A percentile compares a stretch with the other conserved stretches of the same genome.
These are phyloP conservation scores for Tricholoma flavovirens DNA, from an alignment of 768 basidiomycete genomes.

Conservation along the genomic window DNA sequence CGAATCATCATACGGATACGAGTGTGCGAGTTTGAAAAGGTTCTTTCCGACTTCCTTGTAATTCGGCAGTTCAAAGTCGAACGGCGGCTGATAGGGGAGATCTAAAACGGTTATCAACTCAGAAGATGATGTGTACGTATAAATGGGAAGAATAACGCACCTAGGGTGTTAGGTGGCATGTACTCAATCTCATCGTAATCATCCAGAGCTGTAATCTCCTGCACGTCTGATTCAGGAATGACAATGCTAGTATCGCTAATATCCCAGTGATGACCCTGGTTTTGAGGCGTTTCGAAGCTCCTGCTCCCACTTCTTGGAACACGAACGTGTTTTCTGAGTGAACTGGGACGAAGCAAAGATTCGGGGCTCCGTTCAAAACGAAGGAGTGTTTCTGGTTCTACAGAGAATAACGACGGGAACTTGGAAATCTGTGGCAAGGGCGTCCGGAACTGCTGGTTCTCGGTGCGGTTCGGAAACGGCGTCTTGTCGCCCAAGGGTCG, in stretches of 20 bases:
- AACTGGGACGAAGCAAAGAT: conserved; percentile 56
- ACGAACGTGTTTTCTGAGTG: conserved; percentile 58
- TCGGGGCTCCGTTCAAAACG: conserved; percentile 28
- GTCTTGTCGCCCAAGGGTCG: conserved; percentile 72
- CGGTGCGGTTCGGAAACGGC: conserved; percentile 62
- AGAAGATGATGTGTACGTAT: conserved; percentile 4
- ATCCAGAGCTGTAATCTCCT: conserved; percentile 23
- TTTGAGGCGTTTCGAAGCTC: conserved; percentile 61
- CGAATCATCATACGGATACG: conserved; percentile 26
- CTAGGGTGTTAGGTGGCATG: conserved; percentile 42
- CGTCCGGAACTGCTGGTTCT: conserved; percentile 25
- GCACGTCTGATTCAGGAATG: conserved; percentile 22
- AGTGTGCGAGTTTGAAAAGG: conserved; percentile 29
- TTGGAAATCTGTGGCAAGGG: conserved; percentile 29
- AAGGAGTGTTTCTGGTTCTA: conserved; percentile 13
- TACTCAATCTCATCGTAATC: conserved; percentile 48
- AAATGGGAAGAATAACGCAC: conserved; percentile 17
- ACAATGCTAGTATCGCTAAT: conserved; percentile 48
- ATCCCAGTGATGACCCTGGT: conserved; percentile 70
- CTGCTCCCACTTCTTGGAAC: conserved; percentile 45
- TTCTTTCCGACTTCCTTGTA: conserved; percentile 35
- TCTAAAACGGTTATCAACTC: too few species aligned
- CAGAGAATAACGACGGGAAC: conserved; percentile 27
- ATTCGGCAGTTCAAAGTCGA: conserved; percentile 41
- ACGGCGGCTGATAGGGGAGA: conserved; percentile 35